Percentiles rank a stretch among this genome's conserved stretches.
phyloP scores from a whole-genome alignment of 2,329 filamentous ascomycete species.

The Pseudocercospora vitis region DNA sequence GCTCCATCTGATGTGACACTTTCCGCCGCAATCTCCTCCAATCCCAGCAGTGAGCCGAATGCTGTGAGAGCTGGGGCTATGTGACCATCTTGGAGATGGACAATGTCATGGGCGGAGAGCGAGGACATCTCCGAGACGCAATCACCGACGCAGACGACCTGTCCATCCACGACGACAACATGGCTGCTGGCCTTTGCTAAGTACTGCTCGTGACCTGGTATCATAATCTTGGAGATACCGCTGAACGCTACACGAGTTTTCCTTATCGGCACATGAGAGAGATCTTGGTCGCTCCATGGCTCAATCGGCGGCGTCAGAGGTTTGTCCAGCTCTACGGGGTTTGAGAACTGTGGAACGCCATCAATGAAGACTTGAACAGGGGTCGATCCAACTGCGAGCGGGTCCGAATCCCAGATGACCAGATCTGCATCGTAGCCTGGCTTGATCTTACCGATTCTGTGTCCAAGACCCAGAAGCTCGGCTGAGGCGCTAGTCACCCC shows the following conservation, averaged over 20 bases:
- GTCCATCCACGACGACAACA: conserved; percentile 56
- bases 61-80: conserved; percentile 62
- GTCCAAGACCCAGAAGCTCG: conserved; percentile 42
- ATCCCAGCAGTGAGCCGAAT: conserved; percentile 60
- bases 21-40: conserved; percentile 64
- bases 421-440: conserved; percentile 45
- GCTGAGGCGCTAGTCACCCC: conserved; percentile 44
- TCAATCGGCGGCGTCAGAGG: conserved; percentile 43
- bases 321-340: conserved; percentile 55
- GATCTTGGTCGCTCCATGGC: conserved; percentile 43
- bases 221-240: conserved; percentile 55
- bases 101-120: conserved; percentile 32
- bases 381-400: conserved; percentile 33
- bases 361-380: conserved; percentile 48
- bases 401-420: conserved; percentile 47
- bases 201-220: conserved; percentile 47
- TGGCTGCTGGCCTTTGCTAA: conserved; percentile 32
- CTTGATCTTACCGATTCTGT: conserved; percentile 45
- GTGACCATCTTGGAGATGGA: conserved; percentile 60
- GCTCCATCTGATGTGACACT: conserved; percentile 48
- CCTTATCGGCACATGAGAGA: conserved; percentile 37
- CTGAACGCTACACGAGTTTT: conserved; percentile 54
- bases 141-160: conserved; percentile 57
- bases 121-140: conserved; percentile 52
- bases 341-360: conserved; percentile 52